Evolutionary conservation across 306 rosid genomes (phyloP).

Genomic region (Astragalus glycyphyllos): DNA sequence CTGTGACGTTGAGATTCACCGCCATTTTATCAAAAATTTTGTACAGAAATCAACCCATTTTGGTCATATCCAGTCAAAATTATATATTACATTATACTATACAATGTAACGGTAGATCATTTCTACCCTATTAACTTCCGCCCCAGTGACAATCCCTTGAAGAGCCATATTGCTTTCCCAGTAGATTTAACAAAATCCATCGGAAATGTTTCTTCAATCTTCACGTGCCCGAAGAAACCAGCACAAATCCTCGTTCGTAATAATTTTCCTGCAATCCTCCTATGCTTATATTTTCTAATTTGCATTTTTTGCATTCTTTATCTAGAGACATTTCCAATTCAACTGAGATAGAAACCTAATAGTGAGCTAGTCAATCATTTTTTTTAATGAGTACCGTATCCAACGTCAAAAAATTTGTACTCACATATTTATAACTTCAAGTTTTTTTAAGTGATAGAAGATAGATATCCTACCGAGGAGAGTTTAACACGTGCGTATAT

Average conservation of each 20-base stretch:
- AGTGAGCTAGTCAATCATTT: background rate
- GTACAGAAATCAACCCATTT: background rate
- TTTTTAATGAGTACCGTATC: background rate
- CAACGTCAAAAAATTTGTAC: background rate
- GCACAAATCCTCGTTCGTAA: background rate
- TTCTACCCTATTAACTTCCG: background rate
- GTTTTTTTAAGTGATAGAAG: background rate
- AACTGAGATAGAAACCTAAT: background rate
- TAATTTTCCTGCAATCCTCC: background rate
- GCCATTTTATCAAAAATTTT: conserved; percentile 12
- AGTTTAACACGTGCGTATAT: background rate
- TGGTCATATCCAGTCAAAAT: no score
- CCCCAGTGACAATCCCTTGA: background rate
- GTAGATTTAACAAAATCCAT: background rate
- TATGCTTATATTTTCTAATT: background rate
- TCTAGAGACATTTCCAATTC: background rate
- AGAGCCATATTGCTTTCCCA: background rate
- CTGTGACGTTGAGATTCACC: conserved; percentile 50
- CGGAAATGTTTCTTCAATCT: background rate
- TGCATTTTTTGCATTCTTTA: background rate
- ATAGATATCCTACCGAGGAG: background rate
- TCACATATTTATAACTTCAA: background rate
- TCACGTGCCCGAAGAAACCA: background rate
- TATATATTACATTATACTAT: no score
- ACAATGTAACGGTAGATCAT: background rate